Percentiles rank a stretch among this genome's conserved stretches.
These are phyloP conservation scores for Pichia occidentalis DNA, from an alignment of 805 yeast species.

Conservation along the genomic window DNA sequence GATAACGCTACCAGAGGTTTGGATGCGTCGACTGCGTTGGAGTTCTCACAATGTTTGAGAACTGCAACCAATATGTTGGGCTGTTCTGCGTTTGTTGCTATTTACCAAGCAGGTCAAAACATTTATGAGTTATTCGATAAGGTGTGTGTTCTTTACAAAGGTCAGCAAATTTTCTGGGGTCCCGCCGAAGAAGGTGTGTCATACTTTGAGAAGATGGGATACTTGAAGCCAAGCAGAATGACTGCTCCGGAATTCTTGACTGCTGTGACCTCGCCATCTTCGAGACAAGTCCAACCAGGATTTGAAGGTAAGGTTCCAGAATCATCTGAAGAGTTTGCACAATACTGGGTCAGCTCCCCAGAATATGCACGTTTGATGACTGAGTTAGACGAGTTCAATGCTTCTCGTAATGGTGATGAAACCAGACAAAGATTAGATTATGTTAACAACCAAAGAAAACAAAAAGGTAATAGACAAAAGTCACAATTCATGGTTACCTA, in stretches of 20 bases:
- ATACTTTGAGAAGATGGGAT: constrained; percentile 63
- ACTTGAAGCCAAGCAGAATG: constrained; percentile 20
- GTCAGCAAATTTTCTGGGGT: constrained; percentile 63
- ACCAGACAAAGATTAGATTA: constrained; percentile 28
- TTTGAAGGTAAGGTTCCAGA: constrained; percentile 42
- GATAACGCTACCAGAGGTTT: constrained; percentile 84
- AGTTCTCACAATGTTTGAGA: constrained; percentile 61
- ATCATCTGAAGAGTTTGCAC: constrained; percentile 56
- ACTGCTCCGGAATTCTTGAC: constrained; percentile 26
- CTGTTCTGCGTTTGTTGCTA: constrained; percentile 16
- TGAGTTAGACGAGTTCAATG: constrained; percentile 32
- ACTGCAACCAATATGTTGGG: constrained; percentile 19
- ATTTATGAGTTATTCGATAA: constrained; percentile 60
- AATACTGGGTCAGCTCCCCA: constrained; percentile 51
- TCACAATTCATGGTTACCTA: constrained; percentile 37
- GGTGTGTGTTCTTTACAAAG: constrained; percentile 52
- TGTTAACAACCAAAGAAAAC: constrained; percentile 31
- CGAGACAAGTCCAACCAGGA: constrained; percentile 17
- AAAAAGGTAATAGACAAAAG: constrained; percentile 34
- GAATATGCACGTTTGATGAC: constrained; percentile 38
- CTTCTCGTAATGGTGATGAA: constrained; percentile 27
- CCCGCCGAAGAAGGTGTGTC: constrained; percentile 44
- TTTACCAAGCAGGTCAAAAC: constrained; percentile 55
- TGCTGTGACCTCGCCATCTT: constrained; percentile 15
- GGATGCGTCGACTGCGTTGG: constrained; percentile 79